Evolutionary conservation across 208 protist genomes (phyloP).

Genomic region (Leishmania major): DNA sequence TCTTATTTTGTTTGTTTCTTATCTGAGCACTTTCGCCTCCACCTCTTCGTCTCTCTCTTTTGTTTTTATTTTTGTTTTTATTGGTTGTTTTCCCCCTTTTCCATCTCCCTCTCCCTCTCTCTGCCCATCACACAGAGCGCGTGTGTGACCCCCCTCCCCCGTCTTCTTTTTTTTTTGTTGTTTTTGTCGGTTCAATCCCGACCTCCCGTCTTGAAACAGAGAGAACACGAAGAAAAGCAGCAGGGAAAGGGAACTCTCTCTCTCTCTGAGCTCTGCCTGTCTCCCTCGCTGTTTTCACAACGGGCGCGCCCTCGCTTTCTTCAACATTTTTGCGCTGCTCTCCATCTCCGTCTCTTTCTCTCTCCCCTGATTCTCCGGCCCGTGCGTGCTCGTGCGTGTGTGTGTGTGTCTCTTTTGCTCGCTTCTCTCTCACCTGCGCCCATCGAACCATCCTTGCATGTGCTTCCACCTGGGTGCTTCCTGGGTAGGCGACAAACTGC

Average conservation of each 20-base stretch:
- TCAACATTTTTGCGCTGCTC: not conserved
- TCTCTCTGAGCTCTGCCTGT: not conserved
- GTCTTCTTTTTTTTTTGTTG: not conserved
- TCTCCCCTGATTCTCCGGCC: not conserved
- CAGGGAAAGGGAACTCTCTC: not conserved
- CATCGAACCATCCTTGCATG: not conserved
- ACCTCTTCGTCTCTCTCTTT: too few relatives aligned
- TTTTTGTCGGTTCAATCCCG: not conserved
- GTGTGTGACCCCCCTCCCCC: not conserved
- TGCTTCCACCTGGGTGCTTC: not conserved
- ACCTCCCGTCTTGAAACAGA: not conserved
- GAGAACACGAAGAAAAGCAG: not conserved
- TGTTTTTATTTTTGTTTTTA: not conserved
- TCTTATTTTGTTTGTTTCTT: not conserved
- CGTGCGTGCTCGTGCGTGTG: not conserved
- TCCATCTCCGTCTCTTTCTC: not conserved
- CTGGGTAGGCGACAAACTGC: not conserved
- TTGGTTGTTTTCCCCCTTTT: not conserved
- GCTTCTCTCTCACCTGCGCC: conserved; percentile 4
- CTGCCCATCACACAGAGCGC: not conserved
- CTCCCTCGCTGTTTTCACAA: not conserved
- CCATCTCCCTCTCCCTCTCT: not conserved
- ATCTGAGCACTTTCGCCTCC: too few relatives aligned
- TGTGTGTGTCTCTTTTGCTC: not conserved
- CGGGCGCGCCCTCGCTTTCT: not conserved